Evolutionary conservation across 1,284 basidiomycete genomes (phyloP).

Genomic region (Ganoderma sinense): DNA sequence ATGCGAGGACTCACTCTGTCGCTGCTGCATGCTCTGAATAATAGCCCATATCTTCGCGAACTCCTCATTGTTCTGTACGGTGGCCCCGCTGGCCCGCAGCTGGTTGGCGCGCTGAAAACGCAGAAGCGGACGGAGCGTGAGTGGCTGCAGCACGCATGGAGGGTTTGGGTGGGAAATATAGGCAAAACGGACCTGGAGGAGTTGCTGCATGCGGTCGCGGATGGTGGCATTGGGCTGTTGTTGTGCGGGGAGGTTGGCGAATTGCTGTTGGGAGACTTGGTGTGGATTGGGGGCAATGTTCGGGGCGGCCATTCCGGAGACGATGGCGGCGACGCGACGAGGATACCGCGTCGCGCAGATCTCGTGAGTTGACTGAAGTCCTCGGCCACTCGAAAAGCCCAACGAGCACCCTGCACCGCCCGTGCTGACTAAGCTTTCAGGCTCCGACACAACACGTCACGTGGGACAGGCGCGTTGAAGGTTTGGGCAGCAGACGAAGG

Average conservation of each 20-base stretch:
- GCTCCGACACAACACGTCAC: slow-evolving; percentile 24
- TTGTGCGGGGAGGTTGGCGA: slow-evolving; percentile 28
- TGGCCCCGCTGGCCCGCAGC: slow-evolving; percentile 42
- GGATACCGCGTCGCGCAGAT: slow-evolving; percentile 35
- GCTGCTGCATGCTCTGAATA: slow-evolving; percentile 38
- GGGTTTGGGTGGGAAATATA: not conserved
- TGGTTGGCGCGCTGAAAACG: slow-evolving; percentile 42
- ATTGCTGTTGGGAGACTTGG: slow-evolving; percentile 29
- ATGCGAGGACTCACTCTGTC: slow-evolving; percentile 33
- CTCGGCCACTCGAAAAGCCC: slow-evolving; percentile 15
- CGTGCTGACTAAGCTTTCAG: slow-evolving; percentile 29
- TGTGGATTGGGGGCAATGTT: slow-evolving; percentile 37
- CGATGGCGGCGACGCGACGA: slow-evolving; percentile 33
- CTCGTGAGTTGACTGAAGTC: slow-evolving; percentile 32
- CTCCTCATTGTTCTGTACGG: slow-evolving; percentile 45
- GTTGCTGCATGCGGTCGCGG: slow-evolving; percentile 37
- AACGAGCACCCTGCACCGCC: slow-evolving; percentile 16
- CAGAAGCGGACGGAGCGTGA: slow-evolving; percentile 4
- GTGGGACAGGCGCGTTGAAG: slow-evolving; percentile 31
- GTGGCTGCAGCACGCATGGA: not conserved
- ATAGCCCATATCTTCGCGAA: slow-evolving; percentile 42
- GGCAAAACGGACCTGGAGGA: slow-evolving; percentile 36
- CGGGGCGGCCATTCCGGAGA: slow-evolving; percentile 39
- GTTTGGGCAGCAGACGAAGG: too few relatives aligned
- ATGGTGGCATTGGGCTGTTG: slow-evolving; percentile 29